A percentile compares a stretch with the other conserved stretches of the same genome.
These are phyloP conservation scores for Fusarium fracticaudum DNA, from an alignment of 2,329 filamentous ascomycete species.

Conservation along the genomic window DNA sequence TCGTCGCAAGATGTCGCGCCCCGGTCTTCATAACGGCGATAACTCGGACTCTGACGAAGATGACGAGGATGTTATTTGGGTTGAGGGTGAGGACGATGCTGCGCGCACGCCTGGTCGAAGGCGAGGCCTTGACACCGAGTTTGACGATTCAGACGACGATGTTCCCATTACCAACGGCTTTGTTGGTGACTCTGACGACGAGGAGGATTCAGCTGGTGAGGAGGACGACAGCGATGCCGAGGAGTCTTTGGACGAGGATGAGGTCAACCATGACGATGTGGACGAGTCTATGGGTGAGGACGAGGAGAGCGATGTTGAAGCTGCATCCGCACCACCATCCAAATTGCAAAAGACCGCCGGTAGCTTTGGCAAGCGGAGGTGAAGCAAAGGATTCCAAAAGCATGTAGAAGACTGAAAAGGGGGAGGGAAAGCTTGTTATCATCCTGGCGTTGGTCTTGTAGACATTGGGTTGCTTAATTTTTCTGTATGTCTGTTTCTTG, in stretches of 20 bases:
- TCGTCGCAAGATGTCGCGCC: constrained; percentile 72
- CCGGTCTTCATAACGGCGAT: constrained; percentile 55
- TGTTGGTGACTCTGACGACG: constrained; percentile 68
- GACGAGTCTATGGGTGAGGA: constrained; percentile 65
- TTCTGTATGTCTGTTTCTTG: constrained; percentile 40
- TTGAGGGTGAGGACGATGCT: constrained; percentile 84
- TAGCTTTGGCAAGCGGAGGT: constrained; percentile 37
- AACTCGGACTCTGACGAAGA: constrained; percentile 61
- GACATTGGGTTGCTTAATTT: constrained; percentile 38
- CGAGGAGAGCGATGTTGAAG: constrained; percentile 61
- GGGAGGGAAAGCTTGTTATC: constrained; percentile 25
- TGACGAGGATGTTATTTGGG: constrained; percentile 82
- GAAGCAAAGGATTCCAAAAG: constrained; percentile 13
- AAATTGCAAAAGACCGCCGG: constrained; percentile 50
- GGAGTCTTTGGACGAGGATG: constrained; percentile 65
- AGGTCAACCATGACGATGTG: constrained; percentile 68
- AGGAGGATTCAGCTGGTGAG: constrained; percentile 58
- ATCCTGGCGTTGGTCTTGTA: constrained; percentile 44
- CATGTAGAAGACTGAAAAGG: constrained; percentile 18
- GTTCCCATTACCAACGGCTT: constrained; percentile 64
- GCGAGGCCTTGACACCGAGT: constrained; percentile 48
- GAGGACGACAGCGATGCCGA: constrained; percentile 55
- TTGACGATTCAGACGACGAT: constrained; percentile 62
- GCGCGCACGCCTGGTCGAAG: constrained; percentile 57
- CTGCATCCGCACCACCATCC: constrained; percentile 53